Conservation (phyloP, 345 rosid genomes). For the Dimocarpus longan region DNA sequence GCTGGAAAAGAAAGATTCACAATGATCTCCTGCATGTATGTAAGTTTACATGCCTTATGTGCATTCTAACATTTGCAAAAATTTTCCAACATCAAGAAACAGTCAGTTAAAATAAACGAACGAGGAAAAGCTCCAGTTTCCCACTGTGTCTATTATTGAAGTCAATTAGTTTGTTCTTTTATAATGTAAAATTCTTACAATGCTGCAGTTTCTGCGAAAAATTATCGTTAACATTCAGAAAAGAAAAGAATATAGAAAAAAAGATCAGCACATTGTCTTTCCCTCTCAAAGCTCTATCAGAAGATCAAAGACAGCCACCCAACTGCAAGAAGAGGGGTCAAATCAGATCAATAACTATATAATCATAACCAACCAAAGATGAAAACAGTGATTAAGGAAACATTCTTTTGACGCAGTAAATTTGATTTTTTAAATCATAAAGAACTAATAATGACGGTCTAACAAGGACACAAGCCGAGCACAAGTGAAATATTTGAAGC, state of each 20-base stretch:
- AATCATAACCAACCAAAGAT: neutral
- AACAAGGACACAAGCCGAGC: neutral
- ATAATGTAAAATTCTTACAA: neutral
- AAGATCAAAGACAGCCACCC: constrained; percentile 71
- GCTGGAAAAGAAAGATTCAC: constrained; percentile 36
- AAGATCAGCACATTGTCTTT: constrained; percentile 16
- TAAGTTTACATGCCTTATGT: neutral
- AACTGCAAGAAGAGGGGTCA: constrained; percentile 43
- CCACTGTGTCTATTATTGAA: constrained; percentile 16
- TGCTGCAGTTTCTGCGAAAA: constrained; percentile 9
- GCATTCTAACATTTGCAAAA: neutral
- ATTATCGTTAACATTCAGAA: constrained; percentile 23
- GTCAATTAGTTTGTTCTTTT: constrained; percentile 14
- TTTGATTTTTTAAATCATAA: neutral
- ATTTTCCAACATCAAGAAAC: constrained; percentile 10
- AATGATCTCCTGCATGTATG: constrained; percentile 24
- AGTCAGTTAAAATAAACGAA: constrained; percentile 2
- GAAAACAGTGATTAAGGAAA: neutral
- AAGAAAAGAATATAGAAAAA: constrained; percentile 3
- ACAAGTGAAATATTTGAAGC: neutral
- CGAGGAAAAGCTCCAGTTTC: constrained; percentile 2
- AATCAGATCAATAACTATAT: constrained; percentile 13
- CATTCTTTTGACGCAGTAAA: neutral
- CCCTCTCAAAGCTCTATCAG: constrained; percentile 19
- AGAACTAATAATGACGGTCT: neutral